Evolutionary conservation across 2,329 filamentous ascomycete genomes (phyloP).

Genomic region (Monosporascus sp.): DNA sequence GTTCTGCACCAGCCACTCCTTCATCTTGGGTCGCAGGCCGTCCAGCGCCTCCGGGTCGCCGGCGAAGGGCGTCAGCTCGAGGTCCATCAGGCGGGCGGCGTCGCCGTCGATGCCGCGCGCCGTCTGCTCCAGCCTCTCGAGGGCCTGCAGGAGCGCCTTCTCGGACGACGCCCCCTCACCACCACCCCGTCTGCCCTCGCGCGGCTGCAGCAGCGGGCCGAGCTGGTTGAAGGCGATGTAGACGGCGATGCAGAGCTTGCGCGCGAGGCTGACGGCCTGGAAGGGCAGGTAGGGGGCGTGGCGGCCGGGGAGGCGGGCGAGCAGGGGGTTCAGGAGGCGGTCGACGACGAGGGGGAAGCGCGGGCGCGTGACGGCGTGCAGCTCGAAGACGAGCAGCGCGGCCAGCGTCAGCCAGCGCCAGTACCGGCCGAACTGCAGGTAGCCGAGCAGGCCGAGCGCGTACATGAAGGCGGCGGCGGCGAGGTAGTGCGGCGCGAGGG

Average conservation of each 20-base stretch:
- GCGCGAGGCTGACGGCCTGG: slow-evolving; percentile 70
- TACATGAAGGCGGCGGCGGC: slow-evolving; percentile 53
- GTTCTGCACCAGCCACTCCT: slow-evolving; percentile 84
- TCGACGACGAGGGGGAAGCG: slow-evolving; percentile 40
- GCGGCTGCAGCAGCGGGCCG: slow-evolving; percentile 55
- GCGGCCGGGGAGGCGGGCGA: slow-evolving; percentile 28
- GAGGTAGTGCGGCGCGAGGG: slow-evolving; percentile 56
- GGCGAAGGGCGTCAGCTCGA: slow-evolving; percentile 77
- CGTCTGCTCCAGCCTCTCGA: slow-evolving; percentile 61
- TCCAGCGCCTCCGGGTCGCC: slow-evolving; percentile 61
- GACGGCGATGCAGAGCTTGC: slow-evolving; percentile 70
- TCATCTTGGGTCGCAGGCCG: slow-evolving; percentile 65
- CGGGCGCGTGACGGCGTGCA: slow-evolving; percentile 50
- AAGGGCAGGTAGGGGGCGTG: slow-evolving; percentile 73
- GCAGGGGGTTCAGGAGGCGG: slow-evolving; percentile 37
- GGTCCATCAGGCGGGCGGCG: slow-evolving; percentile 60
- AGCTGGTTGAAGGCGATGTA: slow-evolving; percentile 82
- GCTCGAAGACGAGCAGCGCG: slow-evolving; percentile 50
- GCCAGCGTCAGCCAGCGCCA: slow-evolving; percentile 58
- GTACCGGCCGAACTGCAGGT: slow-evolving; percentile 61
- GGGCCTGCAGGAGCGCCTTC: slow-evolving; percentile 51
- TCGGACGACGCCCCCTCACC: slow-evolving; percentile 31
- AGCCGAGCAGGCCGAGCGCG: slow-evolving; percentile 57
- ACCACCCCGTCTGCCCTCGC: slow-evolving; percentile 11
- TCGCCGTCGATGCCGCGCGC: slow-evolving; percentile 62